Base-by-base conservation (phyloP, 2,329 filamentous ascomycete genomes). In the Capronia americana region DNA sequence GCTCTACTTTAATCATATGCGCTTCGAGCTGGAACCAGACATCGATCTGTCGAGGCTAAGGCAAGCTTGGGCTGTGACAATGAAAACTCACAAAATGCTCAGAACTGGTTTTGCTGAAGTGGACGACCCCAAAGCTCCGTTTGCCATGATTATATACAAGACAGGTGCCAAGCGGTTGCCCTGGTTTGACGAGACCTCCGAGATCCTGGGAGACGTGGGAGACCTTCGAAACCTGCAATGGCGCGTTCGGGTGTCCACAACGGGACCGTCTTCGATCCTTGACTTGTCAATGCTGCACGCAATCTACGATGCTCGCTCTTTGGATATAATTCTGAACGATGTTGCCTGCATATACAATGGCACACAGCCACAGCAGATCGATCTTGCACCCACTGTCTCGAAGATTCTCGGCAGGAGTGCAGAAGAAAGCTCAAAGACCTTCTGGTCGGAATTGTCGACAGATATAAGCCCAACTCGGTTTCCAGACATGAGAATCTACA, bases 231-330 rank as follows among this genome's bases (percentile, higher is more conserved):
- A 14, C 41, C 38, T 26, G 28, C 86, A 87, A 0, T 96, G 92
- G 92, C 79, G 79, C 12, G 76, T 92, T 23, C 78, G 80, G 0
- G 56, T 92, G 1, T 74, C 83, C 0, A 70, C 80, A 2, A 53
- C 65, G 1, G 65, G 72, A 11, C 65, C 63, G 2, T 65, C 62
- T 5, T 74, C 67, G 3, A 65, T 74, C 4, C 74, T 87, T 48
- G 78, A 84, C 53, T 73, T 89, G 23, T 85, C 82, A 10, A 82
- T 92, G 2, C 90, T 96, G 69, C 93, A 97, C 78, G 91, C 91
- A 0, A 80, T 97, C 0, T 97, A 96, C 71, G 93, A 97, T 79
- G 93, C 92, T 0, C 83, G 87, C 48, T 93, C 92, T 8, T 79
- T 97, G 11, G 81, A 86, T 3, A 74, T 82, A 0, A 83, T 97